Evolutionary conservation across 2,329 filamentous ascomycete species (phyloP).

Genomic region (Xylaria sp.): DNA sequence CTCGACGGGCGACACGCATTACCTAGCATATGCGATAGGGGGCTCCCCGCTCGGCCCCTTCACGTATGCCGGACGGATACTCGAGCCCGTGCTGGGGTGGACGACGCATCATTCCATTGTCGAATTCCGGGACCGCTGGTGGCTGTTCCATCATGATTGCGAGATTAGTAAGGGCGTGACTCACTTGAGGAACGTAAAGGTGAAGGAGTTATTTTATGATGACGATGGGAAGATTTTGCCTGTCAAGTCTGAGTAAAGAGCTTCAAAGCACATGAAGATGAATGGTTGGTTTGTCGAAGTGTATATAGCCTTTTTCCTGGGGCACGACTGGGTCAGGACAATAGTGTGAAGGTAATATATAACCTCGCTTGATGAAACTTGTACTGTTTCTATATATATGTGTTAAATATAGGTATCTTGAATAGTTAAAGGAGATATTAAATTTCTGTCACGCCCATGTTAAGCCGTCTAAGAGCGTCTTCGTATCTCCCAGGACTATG

Average conservation of each 20-base stretch:
- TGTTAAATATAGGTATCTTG: not conserved
- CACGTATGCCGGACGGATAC: conserved; percentile 74
- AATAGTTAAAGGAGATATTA: not conserved
- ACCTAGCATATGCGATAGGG: conserved; percentile 74
- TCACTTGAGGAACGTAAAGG: conserved; percentile 78
- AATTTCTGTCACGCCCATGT: conserved; percentile 54
- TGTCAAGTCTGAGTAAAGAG: conserved; percentile 44
- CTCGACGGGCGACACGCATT: conserved; percentile 82
- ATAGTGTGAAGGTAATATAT: not conserved
- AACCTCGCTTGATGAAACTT: not conserved
- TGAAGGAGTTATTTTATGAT: conserved; percentile 79
- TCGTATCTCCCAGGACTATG: conserved; percentile 81
- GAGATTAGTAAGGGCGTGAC: conserved; percentile 73
- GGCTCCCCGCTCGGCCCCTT: conserved; percentile 75
- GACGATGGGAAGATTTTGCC: conserved; percentile 68
- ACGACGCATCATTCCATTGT: conserved; percentile 84
- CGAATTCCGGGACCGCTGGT: conserved; percentile 77
- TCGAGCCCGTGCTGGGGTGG: conserved; percentile 83
- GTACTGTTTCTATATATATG: not conserved
- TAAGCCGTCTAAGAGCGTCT: conserved; percentile 70
- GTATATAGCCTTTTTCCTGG: conserved; percentile 17
- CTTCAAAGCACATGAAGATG: not conserved
- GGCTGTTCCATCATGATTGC: conserved; percentile 80
- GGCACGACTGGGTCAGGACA: not conserved
- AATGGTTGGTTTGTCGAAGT: not conserved